Base-by-base conservation (phyloP, 306 rosid genomes). In the Fragaria nilgerrensis region DNA sequence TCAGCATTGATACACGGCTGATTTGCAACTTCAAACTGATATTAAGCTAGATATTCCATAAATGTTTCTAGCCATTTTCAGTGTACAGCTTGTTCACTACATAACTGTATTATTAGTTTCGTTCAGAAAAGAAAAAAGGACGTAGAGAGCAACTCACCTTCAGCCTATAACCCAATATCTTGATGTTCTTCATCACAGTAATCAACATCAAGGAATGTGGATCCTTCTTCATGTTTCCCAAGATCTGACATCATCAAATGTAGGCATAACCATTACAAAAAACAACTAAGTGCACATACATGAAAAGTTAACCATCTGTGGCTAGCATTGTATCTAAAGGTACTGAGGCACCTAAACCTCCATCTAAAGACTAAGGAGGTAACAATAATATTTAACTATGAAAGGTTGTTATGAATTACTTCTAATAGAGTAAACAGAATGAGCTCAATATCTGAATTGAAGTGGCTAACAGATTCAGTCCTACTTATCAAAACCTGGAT, bases 81-180 rank as follows among this genome's bases (percentile, higher is more conserved):
- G 16, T 14, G 5, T 1, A 72, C 48, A 52, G 48, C 22, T 55
- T 55, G 64, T n/a, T 53, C 14, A 14, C 34, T 20, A 50, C 23
- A 23, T 36, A 53, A 39, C 12, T n/a, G 45, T 10, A 27, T 20
- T 32, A 53, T 12, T 56, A n/a, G 29, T 7, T 53, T 22, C 41
- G 43, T 59, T 9, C 6, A 12, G 14, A 0, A 58, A 32, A 45
- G 76, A 43, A 77, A 70, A 75, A 16, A 63, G 44, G 81, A 70
- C 80, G 79, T 29, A 50, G 55, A 78, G 9, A 80, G 81, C 41
- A 52, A 76, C 86, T 85, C 80, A 89, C 99, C 97, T 90, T 88
- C 77, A 95, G 76, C 47, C 70, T 82, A 84, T 95, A 95, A 73
- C 99, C 99, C 80, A 95, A 87, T 74, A 86, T 92, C 85, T 89